A percentile compares a stretch with the other conserved stretches of the same genome.
These are phyloP conservation scores for Carex myosuroides DNA, from an alignment of 176 grass and related monocot species.

Conservation along the genomic window DNA sequence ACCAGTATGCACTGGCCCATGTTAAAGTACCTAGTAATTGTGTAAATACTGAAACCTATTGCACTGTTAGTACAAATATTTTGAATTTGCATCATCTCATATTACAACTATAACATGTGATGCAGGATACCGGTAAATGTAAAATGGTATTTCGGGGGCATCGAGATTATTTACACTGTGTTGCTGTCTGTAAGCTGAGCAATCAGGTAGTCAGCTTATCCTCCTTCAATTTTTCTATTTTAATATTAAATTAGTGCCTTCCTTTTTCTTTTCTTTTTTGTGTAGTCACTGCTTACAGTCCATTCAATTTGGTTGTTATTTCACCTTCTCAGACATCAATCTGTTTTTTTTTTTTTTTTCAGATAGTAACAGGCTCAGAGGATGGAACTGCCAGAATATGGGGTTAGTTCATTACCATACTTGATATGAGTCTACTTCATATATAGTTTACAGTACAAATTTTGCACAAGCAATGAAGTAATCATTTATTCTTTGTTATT, in stretches of 20 bases:
- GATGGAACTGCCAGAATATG: slow-evolving; percentile 91
- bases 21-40: not conserved
- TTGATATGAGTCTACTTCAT: not conserved
- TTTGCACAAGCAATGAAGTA: not conserved
- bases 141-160: slow-evolving; percentile 84
- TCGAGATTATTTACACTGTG: slow-evolving; percentile 71
- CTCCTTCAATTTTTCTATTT: not conserved
- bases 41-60: not conserved
- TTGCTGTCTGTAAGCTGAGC: slow-evolving; percentile 53
- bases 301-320: not conserved
- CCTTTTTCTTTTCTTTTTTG: no score
- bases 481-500: not conserved
- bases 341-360: slow-evolving; percentile 14
- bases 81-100: not conserved
- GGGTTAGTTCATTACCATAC: slow-evolving; percentile 47
- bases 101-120: not conserved
- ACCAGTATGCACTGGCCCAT: not conserved
- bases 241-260: not conserved
- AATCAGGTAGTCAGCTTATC: slow-evolving; percentile 50
- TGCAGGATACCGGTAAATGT: slow-evolving; percentile 75
- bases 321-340: not conserved
- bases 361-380: slow-evolving; percentile 96
- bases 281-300: not conserved
- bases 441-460: not conserved
- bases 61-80: not conserved